Conservation (phyloP, 2,329 filamentous ascomycete genomes). For the Trichoderma hamatum region DNA sequence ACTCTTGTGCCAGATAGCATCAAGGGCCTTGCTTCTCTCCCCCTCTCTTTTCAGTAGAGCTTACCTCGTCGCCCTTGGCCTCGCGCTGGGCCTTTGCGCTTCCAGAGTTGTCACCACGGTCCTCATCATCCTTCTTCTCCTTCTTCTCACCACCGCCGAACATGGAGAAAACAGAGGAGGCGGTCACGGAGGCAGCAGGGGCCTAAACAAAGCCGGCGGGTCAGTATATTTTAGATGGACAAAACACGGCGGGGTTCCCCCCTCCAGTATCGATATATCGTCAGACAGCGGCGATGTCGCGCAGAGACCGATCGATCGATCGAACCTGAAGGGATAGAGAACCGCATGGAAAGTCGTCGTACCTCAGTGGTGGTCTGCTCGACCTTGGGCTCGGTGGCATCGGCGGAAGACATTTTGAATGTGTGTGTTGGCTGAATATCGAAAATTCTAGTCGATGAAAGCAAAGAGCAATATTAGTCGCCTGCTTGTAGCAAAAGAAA, state of each 20-base stretch:
- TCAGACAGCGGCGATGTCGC: not conserved
- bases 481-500: not conserved
- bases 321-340: not conserved
- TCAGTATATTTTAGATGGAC: conserved; percentile 6
- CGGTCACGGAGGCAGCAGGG: conserved; percentile 48
- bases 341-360: not conserved
- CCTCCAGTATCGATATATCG: not conserved
- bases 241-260: not conserved
- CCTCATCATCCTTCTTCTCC: conserved; percentile 86
- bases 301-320: not conserved
- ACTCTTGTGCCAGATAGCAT: too few species aligned
- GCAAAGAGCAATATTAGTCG: conserved; percentile 7
- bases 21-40: not conserved
- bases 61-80: conserved; percentile 61
- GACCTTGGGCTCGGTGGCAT: conserved; percentile 59
- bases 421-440: conserved; percentile 27
- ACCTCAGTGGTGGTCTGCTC: conserved; percentile 44
- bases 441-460: not conserved
- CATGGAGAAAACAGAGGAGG: conserved; percentile 88
- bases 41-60: conserved; percentile 23
- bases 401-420: conserved; percentile 52
- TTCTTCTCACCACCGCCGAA: conserved; percentile 98
- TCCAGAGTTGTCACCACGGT: conserved; percentile 83
- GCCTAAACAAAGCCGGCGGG: conserved; percentile 15
- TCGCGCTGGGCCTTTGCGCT: conserved; percentile 78